A percentile compares a stretch with the other conserved stretches of the same genome.
Conservation (phyloP, 805 yeast genomes). For the Candida fluviatilis region DNA sequence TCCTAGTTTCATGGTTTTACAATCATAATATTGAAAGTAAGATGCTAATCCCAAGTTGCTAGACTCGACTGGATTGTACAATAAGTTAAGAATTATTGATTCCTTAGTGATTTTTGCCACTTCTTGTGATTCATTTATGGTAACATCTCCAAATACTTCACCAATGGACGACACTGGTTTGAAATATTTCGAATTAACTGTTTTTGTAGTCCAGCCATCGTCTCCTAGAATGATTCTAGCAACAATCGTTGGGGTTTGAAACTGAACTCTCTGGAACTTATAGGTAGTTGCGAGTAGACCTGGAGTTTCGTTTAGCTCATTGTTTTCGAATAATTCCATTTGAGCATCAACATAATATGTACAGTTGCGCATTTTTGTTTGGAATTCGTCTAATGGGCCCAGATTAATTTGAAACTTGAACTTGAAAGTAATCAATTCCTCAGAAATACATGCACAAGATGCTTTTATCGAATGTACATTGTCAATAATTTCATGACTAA, state of each 20-base stretch:
- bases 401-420: constrained; percentile 22
- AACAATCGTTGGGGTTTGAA: constrained; percentile 20
- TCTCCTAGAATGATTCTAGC: constrained; percentile 38
- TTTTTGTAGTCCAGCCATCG: constrained; percentile 52
- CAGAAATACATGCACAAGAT: constrained; percentile 42
- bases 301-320: constrained; percentile 4
- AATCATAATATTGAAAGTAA: constrained; percentile 30
- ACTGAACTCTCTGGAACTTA: constrained; percentile 20
- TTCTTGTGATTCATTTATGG: constrained; percentile 26
- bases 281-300: background rate
- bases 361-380: constrained; percentile 7
- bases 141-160: constrained; percentile 46
- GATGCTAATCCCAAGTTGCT: constrained; percentile 35
- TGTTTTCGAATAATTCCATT: constrained; percentile 20
- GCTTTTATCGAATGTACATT: constrained; percentile 23
- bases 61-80: constrained; percentile 35
- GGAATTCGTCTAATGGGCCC: constrained; percentile 23
- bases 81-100: constrained; percentile 36
- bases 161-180: constrained; percentile 44
- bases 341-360: constrained; percentile 24
- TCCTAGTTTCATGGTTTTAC: constrained; percentile 16
- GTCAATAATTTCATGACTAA: constrained; percentile 12
- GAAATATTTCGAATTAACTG: constrained; percentile 38
- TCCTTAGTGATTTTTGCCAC: constrained; percentile 31
- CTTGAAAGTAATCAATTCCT: constrained; percentile 40